A percentile compares a stretch with the other conserved stretches of the same genome.
Conservation (phyloP, 768 basidiomycete species). For the Daedaleopsis sinensis region DNA sequence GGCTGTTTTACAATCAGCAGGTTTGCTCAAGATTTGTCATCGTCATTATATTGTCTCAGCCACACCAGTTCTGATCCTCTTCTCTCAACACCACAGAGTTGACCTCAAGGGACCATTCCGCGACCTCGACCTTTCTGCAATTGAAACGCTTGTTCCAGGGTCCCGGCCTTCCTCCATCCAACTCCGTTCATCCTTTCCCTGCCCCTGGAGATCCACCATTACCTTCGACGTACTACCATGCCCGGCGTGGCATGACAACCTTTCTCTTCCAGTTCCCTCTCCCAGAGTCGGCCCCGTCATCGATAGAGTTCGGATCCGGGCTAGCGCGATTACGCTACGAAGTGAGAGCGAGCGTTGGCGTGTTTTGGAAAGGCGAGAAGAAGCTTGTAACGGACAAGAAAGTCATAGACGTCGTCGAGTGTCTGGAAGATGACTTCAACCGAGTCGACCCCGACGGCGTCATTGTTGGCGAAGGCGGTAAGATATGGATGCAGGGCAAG, state of each 20-base stretch:
- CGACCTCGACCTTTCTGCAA: conserved; percentile 77
- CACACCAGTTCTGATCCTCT: background rate
- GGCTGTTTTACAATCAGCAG: no score
- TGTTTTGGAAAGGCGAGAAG: conserved; percentile 76
- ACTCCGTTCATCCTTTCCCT: conserved; percentile 72
- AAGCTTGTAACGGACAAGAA: conserved; percentile 65
- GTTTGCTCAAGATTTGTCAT: no score
- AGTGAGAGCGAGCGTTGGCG: conserved; percentile 70
- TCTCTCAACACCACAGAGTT: conserved; percentile 53
- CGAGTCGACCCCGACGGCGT: conserved; percentile 56
- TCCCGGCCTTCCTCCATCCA: conserved; percentile 79
- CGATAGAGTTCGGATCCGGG: conserved; percentile 70
- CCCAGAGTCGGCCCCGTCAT: conserved; percentile 66
- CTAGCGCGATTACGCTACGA: conserved; percentile 75
- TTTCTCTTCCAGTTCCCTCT: conserved; percentile 82
- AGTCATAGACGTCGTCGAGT: conserved; percentile 67
- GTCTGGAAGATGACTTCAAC: conserved; percentile 39
- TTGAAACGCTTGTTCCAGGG: conserved; percentile 77
- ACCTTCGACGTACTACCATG: conserved; percentile 68
- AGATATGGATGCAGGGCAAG: conserved; percentile 74
- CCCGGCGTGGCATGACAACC: conserved; percentile 74
- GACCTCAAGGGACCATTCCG: conserved; percentile 77
- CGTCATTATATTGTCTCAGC: background rate
- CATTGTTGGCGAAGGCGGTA: conserved; percentile 76
- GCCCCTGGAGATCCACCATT: conserved; percentile 59